Evolutionary conservation across 2,329 filamentous ascomycete species (phyloP).

Genomic region (Emmonsiellopsis sp.): DNA sequence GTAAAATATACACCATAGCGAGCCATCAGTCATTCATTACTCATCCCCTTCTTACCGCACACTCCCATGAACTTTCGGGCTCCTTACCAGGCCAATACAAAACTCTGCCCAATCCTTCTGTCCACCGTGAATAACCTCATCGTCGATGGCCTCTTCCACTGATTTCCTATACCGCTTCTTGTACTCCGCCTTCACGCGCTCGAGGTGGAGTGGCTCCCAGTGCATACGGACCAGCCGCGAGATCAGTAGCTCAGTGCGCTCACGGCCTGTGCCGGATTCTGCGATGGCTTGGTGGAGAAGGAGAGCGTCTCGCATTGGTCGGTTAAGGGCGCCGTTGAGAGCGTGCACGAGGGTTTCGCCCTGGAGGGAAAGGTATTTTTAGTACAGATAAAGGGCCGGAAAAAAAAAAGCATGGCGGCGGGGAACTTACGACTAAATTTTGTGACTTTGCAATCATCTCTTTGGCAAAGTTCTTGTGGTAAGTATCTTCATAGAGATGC

Average conservation of each 20-base stretch:
- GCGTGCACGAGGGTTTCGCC: conserved; percentile 92
- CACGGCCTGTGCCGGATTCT: conserved; percentile 58
- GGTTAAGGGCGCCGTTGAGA: conserved; percentile 93
- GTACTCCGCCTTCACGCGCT: conserved; percentile 71
- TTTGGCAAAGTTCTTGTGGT: conserved; percentile 72
- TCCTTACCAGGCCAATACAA: conserved; percentile 53
- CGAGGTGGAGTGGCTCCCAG: conserved; percentile 81
- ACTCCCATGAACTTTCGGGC: conserved; percentile 17
- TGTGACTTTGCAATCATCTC: conserved; percentile 81
- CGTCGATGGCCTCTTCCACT: conserved; percentile 68
- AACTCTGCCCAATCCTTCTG: conserved; percentile 62
- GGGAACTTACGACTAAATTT: conserved; percentile 73
- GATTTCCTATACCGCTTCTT: conserved; percentile 64
- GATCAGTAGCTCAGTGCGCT: conserved; percentile 79
- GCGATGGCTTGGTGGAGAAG: conserved; percentile 84
- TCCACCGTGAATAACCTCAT: conserved; percentile 56
- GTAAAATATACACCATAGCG: background rate
- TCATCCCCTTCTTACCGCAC: background rate
- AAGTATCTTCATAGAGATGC: conserved; percentile 63
- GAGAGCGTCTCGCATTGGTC: conserved; percentile 83
- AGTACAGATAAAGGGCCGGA: conserved; percentile 3
- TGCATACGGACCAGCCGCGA: conserved; percentile 80
- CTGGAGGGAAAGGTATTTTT: conserved; percentile 38
- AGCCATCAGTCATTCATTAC: background rate
- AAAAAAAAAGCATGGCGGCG: background rate